Base-by-base conservation (phyloP, 306 rosid genomes). In the Cicer bijugum region DNA sequence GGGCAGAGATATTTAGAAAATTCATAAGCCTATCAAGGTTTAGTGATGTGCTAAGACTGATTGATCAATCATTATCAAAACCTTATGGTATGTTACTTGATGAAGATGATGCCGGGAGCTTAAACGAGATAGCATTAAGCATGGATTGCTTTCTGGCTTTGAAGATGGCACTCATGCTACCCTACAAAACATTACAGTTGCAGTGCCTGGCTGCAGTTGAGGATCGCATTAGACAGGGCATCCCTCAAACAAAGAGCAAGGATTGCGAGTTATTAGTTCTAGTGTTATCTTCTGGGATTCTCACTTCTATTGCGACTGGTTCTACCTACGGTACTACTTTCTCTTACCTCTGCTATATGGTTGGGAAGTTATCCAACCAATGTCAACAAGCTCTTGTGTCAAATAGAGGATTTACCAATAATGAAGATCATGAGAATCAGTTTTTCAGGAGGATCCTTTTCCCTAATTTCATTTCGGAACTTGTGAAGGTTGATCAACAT, bases 401-500 rank as follows among this genome's bases (percentile, higher is more conserved):
- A 16, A 76, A 82, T 74, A 82, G 74, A 62, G 85, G 85, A 60
- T 44, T 64, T 20, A 55, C 74, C 53, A 69, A 8, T 39, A 64
- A 72, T 45, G 81, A 60, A 61, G 86, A 84, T 46, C 78, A 52
- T 20, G 87, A 83, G 60, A 73, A 75, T 43, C 86, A 70, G 64
- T 71, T 82, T 67, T 90, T 88, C 59, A 83, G 84, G 83, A 85
- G 81, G 70, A 56, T 86, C 43, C 72, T 86, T 67, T 85, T 95
- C 80, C 99, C 99, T 16, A 45, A 48, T 67, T 85, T 95, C 60
- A 46, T 91, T 76, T 78, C 96, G 6, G 96, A 91, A 88, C 93
- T 91, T 57, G 96, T 95, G 77, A 91, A 83, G 84, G 92, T 93
- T 48, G 96, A 84, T 84, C 97, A 95, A 83, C 88, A 86, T 52